Evolutionary conservation across 257 asterid genomes (phyloP).

Genomic region (Solanum ossicruentum): DNA sequence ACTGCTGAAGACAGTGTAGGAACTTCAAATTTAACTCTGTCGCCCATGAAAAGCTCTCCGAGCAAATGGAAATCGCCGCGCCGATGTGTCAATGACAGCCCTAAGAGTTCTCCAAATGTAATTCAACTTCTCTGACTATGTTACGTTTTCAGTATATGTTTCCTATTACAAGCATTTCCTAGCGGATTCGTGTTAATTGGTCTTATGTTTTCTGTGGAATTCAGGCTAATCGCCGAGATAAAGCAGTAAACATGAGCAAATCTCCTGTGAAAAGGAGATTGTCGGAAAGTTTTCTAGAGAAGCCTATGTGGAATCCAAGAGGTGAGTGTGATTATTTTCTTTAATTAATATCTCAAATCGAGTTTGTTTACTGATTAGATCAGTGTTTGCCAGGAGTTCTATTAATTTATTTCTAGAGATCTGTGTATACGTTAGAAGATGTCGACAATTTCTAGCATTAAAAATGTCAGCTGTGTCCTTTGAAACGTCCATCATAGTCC

Average conservation of each 20-base stretch:
- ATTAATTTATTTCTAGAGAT: neutral
- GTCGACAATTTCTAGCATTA: neutral
- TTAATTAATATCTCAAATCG: neutral
- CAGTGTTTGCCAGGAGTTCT: neutral
- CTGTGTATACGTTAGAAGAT: neutral
- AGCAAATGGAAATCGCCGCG: constrained; percentile 53
- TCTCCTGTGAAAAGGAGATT: constrained; percentile 37
- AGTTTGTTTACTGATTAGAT: neutral
- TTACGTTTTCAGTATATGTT: neutral
- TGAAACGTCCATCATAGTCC: neutral
- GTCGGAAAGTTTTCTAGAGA: constrained; percentile 25
- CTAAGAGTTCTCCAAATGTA: constrained; percentile 32
- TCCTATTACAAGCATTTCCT: neutral
- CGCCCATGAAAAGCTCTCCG: constrained; percentile 27
- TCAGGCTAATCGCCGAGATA: constrained; percentile 13
- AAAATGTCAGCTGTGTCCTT: neutral
- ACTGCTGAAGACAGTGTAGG: neutral
- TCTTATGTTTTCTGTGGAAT: constrained; percentile 14
- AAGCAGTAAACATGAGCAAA: constrained; percentile 10
- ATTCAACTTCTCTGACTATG: neutral
- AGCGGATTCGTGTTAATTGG: neutral
- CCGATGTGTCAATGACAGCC: constrained; percentile 27
- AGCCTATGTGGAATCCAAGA: constrained; percentile 58
- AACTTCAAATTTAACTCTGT: constrained; percentile 6
- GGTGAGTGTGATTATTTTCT: constrained; percentile 26